Base-by-base conservation (phyloP, 225 moss, liverwort and hornwort genomes). In the Antitrichia curtipendula region DNA sequence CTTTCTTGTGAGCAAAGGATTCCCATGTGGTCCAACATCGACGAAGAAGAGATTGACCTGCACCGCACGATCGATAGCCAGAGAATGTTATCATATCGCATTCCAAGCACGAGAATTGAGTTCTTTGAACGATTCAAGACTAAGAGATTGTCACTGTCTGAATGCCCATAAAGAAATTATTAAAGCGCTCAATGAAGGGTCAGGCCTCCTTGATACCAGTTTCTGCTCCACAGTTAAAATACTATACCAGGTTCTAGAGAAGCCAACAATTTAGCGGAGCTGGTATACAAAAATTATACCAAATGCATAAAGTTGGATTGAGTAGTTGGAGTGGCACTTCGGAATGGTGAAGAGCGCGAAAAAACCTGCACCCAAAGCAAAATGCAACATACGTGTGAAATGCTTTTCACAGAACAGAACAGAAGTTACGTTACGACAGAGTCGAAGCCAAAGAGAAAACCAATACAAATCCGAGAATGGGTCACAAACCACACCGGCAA, bases 1-100 rank as follows among this genome's bases (percentile, higher is more conserved):
- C 96, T 88, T 97, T 99, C 78, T 99, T 99, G 86, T 99, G 97
- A 74, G 95, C 82, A 75, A 95, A 99, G 53, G 93, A 93, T 83
- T 88, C 91, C 98, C 98, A 99, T 59, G 94, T 86, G 81, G 52
- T 85, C 95, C 93, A 91, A 66, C 93, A 85, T 81, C 95, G 96
- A 34, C 83, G 88, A 58, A 92, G 85, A 76, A 90, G 91, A 29
- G 90, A 93, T 78, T 95, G 92, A 66, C 92, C 98, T 99, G 95
- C 89, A 88, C 82, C 66, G 70, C 53, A 58, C 40, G 73, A 82
- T 92, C 81, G 38, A 84, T 36, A 61, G 40, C 22, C 79, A 75
- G 49, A 74, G n/a, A 58, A 65, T 24, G 65, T 84, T 53, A 65
- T 50, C 63, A 78, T 64, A 49, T 32, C 70, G 38, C 38, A 81